Evolutionary conservation across 371 early-diverging fungal genomes (phyloP), one percentile per base, ranked within the genome.

Genomic region (Phascolomyces articulosus): DNA sequence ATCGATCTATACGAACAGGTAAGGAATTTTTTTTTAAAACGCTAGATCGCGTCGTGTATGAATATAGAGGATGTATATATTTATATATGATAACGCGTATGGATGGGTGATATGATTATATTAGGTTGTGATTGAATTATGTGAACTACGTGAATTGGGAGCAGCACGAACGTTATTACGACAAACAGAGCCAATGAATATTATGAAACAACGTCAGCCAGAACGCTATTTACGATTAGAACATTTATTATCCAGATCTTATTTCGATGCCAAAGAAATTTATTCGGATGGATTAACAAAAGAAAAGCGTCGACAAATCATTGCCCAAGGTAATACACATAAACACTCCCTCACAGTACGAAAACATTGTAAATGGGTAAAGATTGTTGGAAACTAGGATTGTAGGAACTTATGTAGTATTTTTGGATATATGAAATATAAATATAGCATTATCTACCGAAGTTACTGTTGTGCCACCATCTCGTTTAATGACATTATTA

Each of bases 1-100:
- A 75, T 90, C 57, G 94, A 93, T 72, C 84, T 97, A 3, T 96
- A 96, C 70, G 97, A 97, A 73, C 96, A 95, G 77, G 93, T 94
- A 74, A 59, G n/a, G n/a, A n/a, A n/a, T n/a, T n/a, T n/a, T n/a
- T n/a, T n/a, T n/a, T n/a, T n/a, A n/a, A n/a, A n/a, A n/a, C n/a
- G n/a, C n/a, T n/a, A n/a, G n/a, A n/a, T n/a, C n/a, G n/a, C n/a
- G n/a, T n/a, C n/a, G n/a, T n/a, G n/a, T n/a, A n/a, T n/a, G n/a
- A n/a, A n/a, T n/a, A n/a, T n/a, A n/a, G n/a, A 1, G 34, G 6
- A 34, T 34, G 9, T 34, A 6, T 34, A 34, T 1, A 61, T 34
- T 2, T 34, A 11, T 34, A 34, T 34, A 11, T 34, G 34, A 34
- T 44, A n/a, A n/a, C 44, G 16, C 44, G 44, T 44, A 16, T 13